These are phyloP conservation scores for Yamadazyma buinensis DNA, from an alignment of 1,139 yeast genomes.

Conservation along the genomic window DNA sequence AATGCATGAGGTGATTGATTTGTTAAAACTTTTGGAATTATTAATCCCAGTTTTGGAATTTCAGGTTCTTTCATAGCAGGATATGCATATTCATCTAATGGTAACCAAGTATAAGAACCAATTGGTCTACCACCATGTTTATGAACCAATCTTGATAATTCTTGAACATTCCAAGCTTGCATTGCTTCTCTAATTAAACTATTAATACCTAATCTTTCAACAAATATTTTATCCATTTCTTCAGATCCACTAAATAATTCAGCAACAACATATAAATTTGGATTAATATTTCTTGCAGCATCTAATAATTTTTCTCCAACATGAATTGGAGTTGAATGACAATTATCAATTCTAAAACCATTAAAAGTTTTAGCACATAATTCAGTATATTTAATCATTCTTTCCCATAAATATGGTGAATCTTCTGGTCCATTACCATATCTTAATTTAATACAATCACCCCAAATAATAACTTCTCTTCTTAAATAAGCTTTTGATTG, in stretches of 20 bases:
- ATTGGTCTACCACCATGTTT: slow-evolving; percentile 94
- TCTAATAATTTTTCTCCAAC: slow-evolving; percentile 89
- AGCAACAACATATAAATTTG: slow-evolving; percentile 88
- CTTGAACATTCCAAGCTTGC: slow-evolving; percentile 92
- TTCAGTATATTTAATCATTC: slow-evolving; percentile 78
- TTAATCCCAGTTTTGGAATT: slow-evolving; percentile 37
- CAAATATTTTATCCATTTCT: slow-evolving; percentile 83
- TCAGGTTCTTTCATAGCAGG: slow-evolving; percentile 51
- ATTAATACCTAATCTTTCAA: slow-evolving; percentile 84
- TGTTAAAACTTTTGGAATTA: slow-evolving; percentile 61
- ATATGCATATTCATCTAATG: slow-evolving; percentile 67
- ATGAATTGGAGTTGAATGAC: slow-evolving; percentile 93
- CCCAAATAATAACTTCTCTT: slow-evolving; percentile 96
- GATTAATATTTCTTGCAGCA: slow-evolving; percentile 80
- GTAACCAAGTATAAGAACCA: slow-evolving; percentile 81
- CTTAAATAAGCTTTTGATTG: slow-evolving; percentile 77
- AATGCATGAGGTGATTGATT: slow-evolving; percentile 83
- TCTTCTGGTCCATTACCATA: slow-evolving; percentile 76
- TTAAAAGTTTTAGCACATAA: slow-evolving; percentile 72
- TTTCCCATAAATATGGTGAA: slow-evolving; percentile 84
- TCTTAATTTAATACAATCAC: slow-evolving; percentile 91
- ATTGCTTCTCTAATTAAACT: slow-evolving; percentile 92
- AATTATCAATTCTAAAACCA: slow-evolving; percentile 92
- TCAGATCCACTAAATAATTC: slow-evolving; percentile 93
- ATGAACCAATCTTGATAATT: slow-evolving; percentile 81